Base-by-base conservation (phyloP, 2,329 filamentous ascomycete species). In the Colletotrichum tropicale region DNA sequence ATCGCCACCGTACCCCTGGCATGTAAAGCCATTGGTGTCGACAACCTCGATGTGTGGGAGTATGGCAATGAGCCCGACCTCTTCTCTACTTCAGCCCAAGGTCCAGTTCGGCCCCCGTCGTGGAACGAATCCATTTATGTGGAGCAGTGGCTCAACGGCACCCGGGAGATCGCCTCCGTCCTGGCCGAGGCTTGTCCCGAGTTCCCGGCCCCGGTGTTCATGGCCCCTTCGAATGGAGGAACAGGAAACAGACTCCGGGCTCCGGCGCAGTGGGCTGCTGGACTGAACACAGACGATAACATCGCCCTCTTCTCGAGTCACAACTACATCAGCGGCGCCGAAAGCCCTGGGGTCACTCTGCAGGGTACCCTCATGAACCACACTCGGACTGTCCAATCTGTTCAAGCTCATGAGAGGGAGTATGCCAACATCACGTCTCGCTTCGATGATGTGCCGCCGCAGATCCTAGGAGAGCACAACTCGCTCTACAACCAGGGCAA, bases 11-110 rank as follows among this genome's bases (percentile, higher is more conserved):
- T 90, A 0, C 78, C 89, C 0, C 81, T 91, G 55, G 91, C 87
- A 3, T 93, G 92, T 82, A 88, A 89, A 78, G 89, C 90, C 5
- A 82, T 93, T 0, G 83, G 85, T 4, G 82, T 82, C 13, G 88
- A 87, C 8, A 90, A 87, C 69, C 82, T 93, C 8, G 86, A 90
- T 30, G 84, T 85, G 76, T 93, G 90, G 90, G 90, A 92, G 79
- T 90, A 93, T 77, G 92, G 92, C 52, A 93, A 93, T 78, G 91
- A 93, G 81, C 90, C 91, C 0, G 91, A 93, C 80, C 82, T 93
- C 9, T 93, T 85, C 81, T 87, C 88, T 21, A 88, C 87, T 2
- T 89, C 88, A 24, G 81, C 87, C 4, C 89, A 90, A 77, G 87
- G 88, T 1, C 83, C 86, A 1, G 87, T 91, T 24, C 83, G 91